Evolutionary conservation across 148 eudicot species (phyloP).

Genomic region (Heliamphora exappendiculata): DNA sequence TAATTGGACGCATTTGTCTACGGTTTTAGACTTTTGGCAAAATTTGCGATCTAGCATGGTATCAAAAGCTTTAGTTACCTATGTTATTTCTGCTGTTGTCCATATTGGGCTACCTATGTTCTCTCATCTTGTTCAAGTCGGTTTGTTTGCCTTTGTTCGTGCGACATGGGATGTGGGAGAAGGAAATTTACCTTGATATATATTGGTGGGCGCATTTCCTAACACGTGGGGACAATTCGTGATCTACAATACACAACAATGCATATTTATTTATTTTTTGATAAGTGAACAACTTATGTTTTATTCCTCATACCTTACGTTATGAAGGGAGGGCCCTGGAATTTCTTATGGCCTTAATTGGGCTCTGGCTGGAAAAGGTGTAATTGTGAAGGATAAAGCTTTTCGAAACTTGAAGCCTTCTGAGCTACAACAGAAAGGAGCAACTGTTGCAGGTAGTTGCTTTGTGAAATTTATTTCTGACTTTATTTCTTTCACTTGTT

Average conservation of each 20-base stretch:
- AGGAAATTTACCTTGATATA: not conserved
- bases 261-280: not conserved
- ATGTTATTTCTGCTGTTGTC: not conserved
- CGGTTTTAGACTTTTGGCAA: too few relatives aligned
- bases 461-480: not conserved
- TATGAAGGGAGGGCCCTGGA: constrained; percentile 16
- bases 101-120: not conserved
- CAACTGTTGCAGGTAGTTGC: constrained; percentile 12
- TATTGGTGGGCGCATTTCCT: not conserved
- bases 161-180: not conserved
- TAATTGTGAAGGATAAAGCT: constrained; percentile 22
- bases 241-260: not conserved
- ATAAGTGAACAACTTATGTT: too few relatives aligned
- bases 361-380: constrained; percentile 28
- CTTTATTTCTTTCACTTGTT: not conserved
- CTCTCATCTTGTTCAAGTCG: not conserved
- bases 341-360: constrained; percentile 17
- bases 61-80: not conserved
- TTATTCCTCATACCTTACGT: not conserved
- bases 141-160: not conserved
- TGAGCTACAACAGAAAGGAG: constrained; percentile 20
- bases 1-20: too few relatives aligned
- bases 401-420: constrained; percentile 20
- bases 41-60: too few relatives aligned
- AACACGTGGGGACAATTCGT: not conserved